Base-by-base conservation (phyloP, 768 basidiomycete genomes). In the Thelephora ganbajun region DNA sequence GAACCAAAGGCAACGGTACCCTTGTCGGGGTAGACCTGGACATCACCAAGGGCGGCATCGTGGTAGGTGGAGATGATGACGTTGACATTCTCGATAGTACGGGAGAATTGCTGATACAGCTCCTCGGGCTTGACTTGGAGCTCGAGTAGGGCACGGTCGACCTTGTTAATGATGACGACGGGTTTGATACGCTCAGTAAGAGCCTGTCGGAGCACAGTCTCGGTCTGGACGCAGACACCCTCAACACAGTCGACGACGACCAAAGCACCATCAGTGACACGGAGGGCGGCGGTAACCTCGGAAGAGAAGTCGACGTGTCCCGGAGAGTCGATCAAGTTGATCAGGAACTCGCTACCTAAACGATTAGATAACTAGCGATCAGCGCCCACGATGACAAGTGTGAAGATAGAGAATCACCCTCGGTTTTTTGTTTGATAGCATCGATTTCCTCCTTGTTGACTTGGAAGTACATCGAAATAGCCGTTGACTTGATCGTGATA, bases 221-320 rank as follows among this genome's bases (percentile, higher is more conserved):
- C 96, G 62, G 96, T 99, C 70, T 99, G 96, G 36, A 98, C 96
- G 66, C 94, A 99, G 61, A 98, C 96, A 72, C 96, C 96, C 64
- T 99, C 96, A 59, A 99, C 83, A 68, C 92, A 96, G 68, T 99
- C 96, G 61, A 99, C 96, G 65, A 99, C 96, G 60, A 99, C 96
- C 57, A 99, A 85, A 51, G 96, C 96, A 74, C 94, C 96, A 55
- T 99, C 96, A 53, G 96, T 99, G 61, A 99, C 96, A 72, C 96
- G 96, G 63, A 99, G 90, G 55, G 96, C 96, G 52, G 96, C 96
- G 2, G 96, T 99, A 59, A 99, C 96, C 69, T 99, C 96, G 46
- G 96, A 98, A 33, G 96, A 99, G 76, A 99, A 99, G 67, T 99
- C 96, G 67, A 99, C 96, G 79, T 99, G 96, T 59, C 96, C 96